These are phyloP conservation scores for Babjeviella inositovora DNA, from an alignment of 805 yeast species.

Conservation along the genomic window DNA sequence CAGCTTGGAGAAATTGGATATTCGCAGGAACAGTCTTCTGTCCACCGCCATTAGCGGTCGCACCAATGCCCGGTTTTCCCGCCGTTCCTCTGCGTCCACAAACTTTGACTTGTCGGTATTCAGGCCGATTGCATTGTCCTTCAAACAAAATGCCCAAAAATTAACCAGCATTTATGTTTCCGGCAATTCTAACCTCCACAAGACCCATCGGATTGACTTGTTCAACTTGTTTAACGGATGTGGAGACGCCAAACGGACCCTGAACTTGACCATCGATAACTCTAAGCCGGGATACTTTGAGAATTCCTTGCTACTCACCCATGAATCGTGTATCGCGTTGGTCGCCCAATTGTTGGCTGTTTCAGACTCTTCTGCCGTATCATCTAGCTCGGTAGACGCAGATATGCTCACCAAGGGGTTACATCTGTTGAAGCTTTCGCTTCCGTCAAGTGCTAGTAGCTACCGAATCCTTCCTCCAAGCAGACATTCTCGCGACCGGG, in stretches of 20 bases:
- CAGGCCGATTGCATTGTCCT: constrained; percentile 21
- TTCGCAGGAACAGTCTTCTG: constrained; percentile 33
- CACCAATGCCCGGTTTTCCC: no score
- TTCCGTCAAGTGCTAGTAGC: no score
- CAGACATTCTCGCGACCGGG: no score
- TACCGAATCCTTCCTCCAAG: no score
- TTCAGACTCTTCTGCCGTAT: no score
- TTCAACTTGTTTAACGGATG: constrained; percentile 42
- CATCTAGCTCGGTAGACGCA: no score
- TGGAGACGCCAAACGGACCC: constrained; percentile 25
- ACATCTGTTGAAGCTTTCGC: no score
- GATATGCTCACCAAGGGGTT: no score
- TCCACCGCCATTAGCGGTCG: no score
- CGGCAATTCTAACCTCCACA: constrained; percentile 21
- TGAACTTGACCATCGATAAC: constrained; percentile 36
- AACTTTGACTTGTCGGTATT: constrained; percentile 16
- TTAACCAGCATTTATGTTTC: constrained; percentile 11
- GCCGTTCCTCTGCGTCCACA: no score
- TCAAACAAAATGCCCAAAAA: constrained; percentile 7
- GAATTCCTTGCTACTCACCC: constrained; percentile 32
- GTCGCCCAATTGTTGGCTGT: no score
- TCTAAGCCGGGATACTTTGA: constrained; percentile 49
- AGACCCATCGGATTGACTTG: constrained; percentile 34
- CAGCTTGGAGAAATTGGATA: constrained; percentile 31
- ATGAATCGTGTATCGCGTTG: no score